Evolutionary conservation across 345 rosid species (phyloP).

Genomic region (thale cress (Arabidopsis thaliana)): DNA sequence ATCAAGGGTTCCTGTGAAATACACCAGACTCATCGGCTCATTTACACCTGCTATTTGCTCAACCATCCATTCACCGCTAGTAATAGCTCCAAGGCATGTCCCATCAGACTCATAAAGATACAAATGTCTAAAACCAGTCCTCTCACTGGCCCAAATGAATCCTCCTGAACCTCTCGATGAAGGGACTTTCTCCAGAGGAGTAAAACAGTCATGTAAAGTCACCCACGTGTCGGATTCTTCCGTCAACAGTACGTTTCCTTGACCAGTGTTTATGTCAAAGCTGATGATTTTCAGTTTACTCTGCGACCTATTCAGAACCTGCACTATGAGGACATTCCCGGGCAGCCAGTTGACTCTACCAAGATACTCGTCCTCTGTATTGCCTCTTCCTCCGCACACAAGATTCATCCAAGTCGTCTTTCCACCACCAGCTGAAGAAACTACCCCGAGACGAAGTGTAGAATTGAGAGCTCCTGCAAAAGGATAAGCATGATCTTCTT

Average conservation of each 20-base stretch:
- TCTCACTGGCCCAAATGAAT: slow-evolving; percentile 97
- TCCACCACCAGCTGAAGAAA: slow-evolving; percentile 74
- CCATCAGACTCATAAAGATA: slow-evolving; percentile 80
- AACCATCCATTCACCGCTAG: slow-evolving; percentile 92
- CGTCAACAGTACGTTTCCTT: slow-evolving; percentile 59
- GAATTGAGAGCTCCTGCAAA: slow-evolving; percentile 94
- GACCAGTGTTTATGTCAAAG: slow-evolving; percentile 75
- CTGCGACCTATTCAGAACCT: slow-evolving; percentile 85
- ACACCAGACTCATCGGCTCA: slow-evolving; percentile 66
- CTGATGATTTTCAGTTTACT: slow-evolving; percentile 64
- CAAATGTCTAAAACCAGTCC: slow-evolving; percentile 85
- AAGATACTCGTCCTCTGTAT: slow-evolving; percentile 72
- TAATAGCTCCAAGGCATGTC: slow-evolving; percentile 73
- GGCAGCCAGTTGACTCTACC: slow-evolving; percentile 93
- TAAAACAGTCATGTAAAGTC: slow-evolving; percentile 89
- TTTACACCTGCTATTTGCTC: slow-evolving; percentile 88
- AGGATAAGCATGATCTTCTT: slow-evolving; percentile 96
- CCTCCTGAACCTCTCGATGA: slow-evolving; percentile 61
- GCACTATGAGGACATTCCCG: slow-evolving; percentile 67
- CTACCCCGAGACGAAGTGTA: slow-evolving; percentile 85
- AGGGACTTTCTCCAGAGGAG: slow-evolving; percentile 71
- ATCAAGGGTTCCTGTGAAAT: slow-evolving; percentile 84
- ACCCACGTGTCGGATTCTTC: slow-evolving; percentile 83
- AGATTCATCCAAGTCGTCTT: slow-evolving; percentile 87
- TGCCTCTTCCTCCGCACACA: slow-evolving; percentile 74